Evolutionary conservation across 441 rosid species (phyloP).

Genomic region (Macaranga tanarius): DNA sequence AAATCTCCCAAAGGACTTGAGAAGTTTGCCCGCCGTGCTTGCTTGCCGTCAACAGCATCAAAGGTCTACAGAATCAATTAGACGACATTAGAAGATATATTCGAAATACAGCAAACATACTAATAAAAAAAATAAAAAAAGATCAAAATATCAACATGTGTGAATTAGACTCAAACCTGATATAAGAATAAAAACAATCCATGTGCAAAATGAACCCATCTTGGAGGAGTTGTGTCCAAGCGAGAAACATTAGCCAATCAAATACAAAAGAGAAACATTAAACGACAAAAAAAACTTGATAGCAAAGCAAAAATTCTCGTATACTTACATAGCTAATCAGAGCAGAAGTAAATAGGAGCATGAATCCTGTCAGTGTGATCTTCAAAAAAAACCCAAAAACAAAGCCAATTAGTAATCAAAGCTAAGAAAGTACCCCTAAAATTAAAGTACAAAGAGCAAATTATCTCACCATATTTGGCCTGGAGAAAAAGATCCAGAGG

Average conservation of each 20-base stretch:
- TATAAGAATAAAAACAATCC: slow-evolving; percentile 93
- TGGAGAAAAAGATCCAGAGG: slow-evolving; percentile 39
- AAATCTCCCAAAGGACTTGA: too few species aligned
- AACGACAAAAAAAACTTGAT: background rate
- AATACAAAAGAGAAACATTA: slow-evolving; percentile 2
- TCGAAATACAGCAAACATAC: background rate
- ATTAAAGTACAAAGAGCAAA: background rate
- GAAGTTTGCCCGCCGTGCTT: slow-evolving; percentile 93
- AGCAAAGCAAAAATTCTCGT: background rate
- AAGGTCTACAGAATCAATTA: slow-evolving; percentile 55
- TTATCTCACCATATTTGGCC: slow-evolving; percentile 83
- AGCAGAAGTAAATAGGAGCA: slow-evolving; percentile 80
- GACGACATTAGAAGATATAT: slow-evolving; percentile 13
- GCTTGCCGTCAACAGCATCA: slow-evolving; percentile 98
- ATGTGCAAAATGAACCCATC: slow-evolving; percentile 94
- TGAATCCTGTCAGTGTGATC: slow-evolving; percentile 92
- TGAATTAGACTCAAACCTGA: slow-evolving; percentile 56
- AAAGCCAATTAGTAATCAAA: slow-evolving; percentile 5
- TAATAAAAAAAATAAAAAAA: slow-evolving; percentile 1
- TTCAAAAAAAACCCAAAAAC: slow-evolving; percentile 22
- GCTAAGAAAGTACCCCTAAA: background rate
- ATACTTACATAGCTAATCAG: slow-evolving; percentile 82
- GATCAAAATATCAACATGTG: background rate
- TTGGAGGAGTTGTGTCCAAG: slow-evolving; percentile 88
- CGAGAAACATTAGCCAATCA: slow-evolving; percentile 79